Evolutionary conservation across 257 asterid species (phyloP).

Genomic region (Lithospermum erythrorhizon): DNA sequence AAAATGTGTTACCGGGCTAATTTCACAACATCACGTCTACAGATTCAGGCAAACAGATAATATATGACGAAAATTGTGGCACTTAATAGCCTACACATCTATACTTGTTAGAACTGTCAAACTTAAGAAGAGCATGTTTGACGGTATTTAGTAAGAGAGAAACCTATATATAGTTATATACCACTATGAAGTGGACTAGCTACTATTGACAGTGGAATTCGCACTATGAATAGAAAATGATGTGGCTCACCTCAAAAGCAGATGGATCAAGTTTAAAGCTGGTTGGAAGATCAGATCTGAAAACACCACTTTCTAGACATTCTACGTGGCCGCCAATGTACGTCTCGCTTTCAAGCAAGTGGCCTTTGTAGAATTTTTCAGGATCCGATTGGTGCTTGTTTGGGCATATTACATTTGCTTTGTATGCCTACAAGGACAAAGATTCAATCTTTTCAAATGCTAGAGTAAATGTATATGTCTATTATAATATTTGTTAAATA

Average conservation of each 20-base stretch:
- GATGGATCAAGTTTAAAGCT: constrained; percentile 88
- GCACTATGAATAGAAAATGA: background rate
- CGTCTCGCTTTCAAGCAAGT: constrained; percentile 93
- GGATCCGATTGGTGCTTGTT: constrained; percentile 98
- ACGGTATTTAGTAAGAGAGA: background rate
- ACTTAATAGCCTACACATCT: background rate
- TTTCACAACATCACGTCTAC: background rate
- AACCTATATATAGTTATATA: no score
- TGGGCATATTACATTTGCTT: constrained; percentile 93
- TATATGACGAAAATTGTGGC: no score
- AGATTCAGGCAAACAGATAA: background rate
- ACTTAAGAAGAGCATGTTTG: no score
- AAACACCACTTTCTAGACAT: constrained; percentile 98
- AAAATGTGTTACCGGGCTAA: background rate
- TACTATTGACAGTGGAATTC: no score
- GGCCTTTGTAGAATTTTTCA: constrained; percentile 73
- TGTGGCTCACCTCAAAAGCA: constrained; percentile 59
- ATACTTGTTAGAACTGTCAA: background rate
- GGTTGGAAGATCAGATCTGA: constrained; percentile 94
- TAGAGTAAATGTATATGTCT: background rate
- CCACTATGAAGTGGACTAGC: background rate
- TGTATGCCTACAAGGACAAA: constrained; percentile 64
- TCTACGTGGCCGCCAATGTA: constrained; percentile 99
- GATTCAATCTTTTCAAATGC: constrained; percentile 3
- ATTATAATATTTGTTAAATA: background rate